phyloP scores from a whole-genome alignment of 495 filamentous ascomycete species.

The Lentithecium fluviatile region DNA sequence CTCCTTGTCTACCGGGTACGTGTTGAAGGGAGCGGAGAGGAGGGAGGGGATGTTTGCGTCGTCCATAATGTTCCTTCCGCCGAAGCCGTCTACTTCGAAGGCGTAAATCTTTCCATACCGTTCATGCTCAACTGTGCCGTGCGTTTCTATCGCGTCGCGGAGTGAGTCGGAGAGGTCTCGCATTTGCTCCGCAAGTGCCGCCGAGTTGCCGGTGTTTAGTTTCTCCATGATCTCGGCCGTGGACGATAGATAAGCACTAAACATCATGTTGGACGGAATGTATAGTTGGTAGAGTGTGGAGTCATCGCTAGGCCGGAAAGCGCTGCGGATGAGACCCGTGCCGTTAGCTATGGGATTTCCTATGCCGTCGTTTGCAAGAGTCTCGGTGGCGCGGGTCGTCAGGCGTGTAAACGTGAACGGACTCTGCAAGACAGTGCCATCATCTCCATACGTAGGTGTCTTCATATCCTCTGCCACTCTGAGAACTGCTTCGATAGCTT shows the following conservation, averaged over 20 bases:
- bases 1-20: conserved; percentile 48
- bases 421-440: conserved; percentile 53
- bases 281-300: conserved; percentile 58
- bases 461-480: conserved; percentile 60
- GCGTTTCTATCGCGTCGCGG: conserved; percentile 51
- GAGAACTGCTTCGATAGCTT: conserved; percentile 56
- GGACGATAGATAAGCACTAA: conserved; percentile 56
- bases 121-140: conserved; percentile 52
- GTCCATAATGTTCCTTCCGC: conserved; percentile 56
- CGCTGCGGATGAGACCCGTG: conserved; percentile 61
- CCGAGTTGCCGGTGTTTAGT: conserved; percentile 44
- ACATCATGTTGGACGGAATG: conserved; percentile 70
- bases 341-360: conserved; percentile 57
- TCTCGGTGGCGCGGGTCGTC: conserved; percentile 59
- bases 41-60: conserved; percentile 63
- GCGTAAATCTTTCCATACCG: conserved; percentile 55
- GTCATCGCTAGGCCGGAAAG: conserved; percentile 66
- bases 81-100: conserved; percentile 62
- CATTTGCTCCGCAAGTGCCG: conserved; percentile 53
- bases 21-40: conserved; percentile 54
- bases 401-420: conserved; percentile 60
- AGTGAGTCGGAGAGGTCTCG: conserved; percentile 49
- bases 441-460: conserved; percentile 54
- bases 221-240: conserved; percentile 55
- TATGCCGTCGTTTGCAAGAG: conserved; percentile 60